Conservation (phyloP, 1,284 basidiomycete genomes). For the Serendipita sp. region DNA sequence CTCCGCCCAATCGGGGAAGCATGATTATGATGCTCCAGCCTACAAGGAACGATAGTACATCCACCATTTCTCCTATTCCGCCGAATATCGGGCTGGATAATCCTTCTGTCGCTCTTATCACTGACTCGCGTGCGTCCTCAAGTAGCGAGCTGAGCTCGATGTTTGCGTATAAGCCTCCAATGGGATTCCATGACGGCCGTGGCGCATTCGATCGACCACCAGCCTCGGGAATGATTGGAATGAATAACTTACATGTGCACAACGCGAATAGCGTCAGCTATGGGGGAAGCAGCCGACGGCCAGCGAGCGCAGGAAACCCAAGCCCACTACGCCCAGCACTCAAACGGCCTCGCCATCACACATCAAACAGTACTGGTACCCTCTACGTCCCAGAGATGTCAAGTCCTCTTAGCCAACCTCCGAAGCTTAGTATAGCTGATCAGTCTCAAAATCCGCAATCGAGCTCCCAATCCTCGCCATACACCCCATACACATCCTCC, state of each 20-base stretch:
- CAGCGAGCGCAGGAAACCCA: neutral
- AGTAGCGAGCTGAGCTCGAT: neutral
- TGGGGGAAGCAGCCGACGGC: neutral
- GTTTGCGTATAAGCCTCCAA: neutral
- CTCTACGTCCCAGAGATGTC: neutral
- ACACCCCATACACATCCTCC: neutral
- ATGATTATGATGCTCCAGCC: neutral
- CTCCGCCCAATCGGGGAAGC: neutral
- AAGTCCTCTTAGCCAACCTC: neutral
- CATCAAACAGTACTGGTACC: neutral
- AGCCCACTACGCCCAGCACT: neutral
- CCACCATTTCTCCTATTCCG: neutral
- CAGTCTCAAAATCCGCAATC: neutral
- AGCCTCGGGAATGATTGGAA: neutral
- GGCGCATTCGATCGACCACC: neutral
- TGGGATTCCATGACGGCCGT: neutral
- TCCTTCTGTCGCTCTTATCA: neutral
- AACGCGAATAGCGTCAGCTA: no score
- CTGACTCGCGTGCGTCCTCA: neutral
- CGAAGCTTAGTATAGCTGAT: neutral
- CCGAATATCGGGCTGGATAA: neutral
- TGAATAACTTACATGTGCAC: no score
- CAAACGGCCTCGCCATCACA: neutral
- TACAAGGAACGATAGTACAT: neutral
- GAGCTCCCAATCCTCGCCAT: neutral